These are phyloP conservation scores for Lathyrus sativus DNA, from an alignment of 306 rosid genomes.

Conservation along the genomic window DNA sequence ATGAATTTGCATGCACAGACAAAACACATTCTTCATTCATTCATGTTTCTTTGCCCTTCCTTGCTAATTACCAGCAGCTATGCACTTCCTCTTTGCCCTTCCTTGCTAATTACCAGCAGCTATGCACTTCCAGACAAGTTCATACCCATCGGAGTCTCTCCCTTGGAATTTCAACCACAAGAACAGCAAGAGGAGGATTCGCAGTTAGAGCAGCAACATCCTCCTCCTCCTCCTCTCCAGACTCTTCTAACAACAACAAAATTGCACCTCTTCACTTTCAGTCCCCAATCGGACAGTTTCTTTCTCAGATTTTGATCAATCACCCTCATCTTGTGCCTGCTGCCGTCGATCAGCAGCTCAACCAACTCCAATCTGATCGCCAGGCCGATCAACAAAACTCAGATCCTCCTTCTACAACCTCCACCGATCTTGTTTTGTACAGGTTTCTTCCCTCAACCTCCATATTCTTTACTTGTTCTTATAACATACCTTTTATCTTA, in stretches of 20 bases:
- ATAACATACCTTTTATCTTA: neutral
- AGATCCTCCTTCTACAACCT: conserved; percentile 55
- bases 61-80: conserved; percentile 40
- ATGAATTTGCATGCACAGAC: neutral
- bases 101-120: conserved; percentile 38
- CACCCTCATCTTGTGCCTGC: conserved; percentile 98
- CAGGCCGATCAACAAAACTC: conserved; percentile 65
- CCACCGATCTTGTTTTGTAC: conserved; percentile 80
- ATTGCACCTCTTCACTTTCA: conserved; percentile 90
- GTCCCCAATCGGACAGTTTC: conserved; percentile 89
- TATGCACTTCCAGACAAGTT: conserved; percentile 13
- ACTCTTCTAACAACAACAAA: conserved; percentile 55
- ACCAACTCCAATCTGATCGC: conserved; percentile 84
- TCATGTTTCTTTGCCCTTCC: neutral
- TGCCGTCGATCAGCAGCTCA: conserved; percentile 91
- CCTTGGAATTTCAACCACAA: neutral
- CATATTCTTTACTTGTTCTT: neutral
- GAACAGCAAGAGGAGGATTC: conserved; percentile 35
- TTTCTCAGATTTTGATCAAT: conserved; percentile 71
- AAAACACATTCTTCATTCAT: neutral
- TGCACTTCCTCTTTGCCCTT: conserved; percentile 2
- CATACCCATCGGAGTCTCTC: neutral
- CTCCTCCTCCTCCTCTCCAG: conserved; percentile 32
- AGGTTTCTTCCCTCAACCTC: conserved; percentile 45
- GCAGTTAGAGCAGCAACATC: conserved; percentile 57